Evolutionary conservation across 495 filamentous ascomycete genomes (phyloP), one percentile per base, ranked within the genome.

Genomic region (Glonium stellatum): DNA sequence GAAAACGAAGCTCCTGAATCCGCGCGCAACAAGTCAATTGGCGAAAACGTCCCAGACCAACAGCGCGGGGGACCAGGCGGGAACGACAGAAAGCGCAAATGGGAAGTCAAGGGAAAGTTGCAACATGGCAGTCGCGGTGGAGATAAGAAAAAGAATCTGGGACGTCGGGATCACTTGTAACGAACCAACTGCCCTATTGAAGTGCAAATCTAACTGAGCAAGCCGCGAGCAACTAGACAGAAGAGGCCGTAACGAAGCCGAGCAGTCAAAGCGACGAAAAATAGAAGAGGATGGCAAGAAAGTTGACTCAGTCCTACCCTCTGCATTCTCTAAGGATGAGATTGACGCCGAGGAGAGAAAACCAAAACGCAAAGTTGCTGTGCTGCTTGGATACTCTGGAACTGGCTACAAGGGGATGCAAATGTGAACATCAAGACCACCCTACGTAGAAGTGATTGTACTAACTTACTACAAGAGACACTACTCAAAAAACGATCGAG

Each of bases 391-490:
- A 5, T 98, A 98, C 70, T 89, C 90, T 22, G 93, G 93, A 25
- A 95, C 88, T n/a, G 95, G 95, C 13, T 98, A 98, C 74, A 90
- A 88, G 73, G 93, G 93, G 59, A 92, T 98, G 82, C 93, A 98
- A 72, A 83, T 84, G 70, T 51, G 15, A 48, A 22, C 18, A 13
- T n/a, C 9, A 47, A 75, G 19, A 36, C 9, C 15, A 3, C 5
- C 15, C 31, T 52, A n/a, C 27, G 15, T 22, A n/a, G 18, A 48
- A 15, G 9, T 9, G 18, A 48, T 22, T 35, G 50, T 44, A 15
- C 60, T 36, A 31, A 51, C 48, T 31, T 6, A 25, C 23, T 23
- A 6, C 11, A 15, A 51, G 48, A 25, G 58, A 78, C 46, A 67
- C 68, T 9, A 68, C 64, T 39, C 85, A 95, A 62, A 92, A 90